phyloP scores from a whole-genome alignment of 139 green algal species.

The Tetraselmis chui region DNA sequence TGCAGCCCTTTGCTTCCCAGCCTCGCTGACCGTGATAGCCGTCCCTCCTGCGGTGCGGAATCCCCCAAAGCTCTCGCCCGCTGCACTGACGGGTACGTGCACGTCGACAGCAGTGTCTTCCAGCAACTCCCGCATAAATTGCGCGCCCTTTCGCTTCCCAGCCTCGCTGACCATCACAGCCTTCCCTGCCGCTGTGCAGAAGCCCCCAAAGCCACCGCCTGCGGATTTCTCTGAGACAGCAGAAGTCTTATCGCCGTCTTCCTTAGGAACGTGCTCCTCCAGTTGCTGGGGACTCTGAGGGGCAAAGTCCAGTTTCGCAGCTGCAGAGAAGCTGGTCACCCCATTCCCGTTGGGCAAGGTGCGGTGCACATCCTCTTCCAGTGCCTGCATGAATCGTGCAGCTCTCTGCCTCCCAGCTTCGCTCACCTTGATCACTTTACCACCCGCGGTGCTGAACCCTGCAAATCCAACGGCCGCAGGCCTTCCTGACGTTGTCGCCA shows the following conservation, averaged over 20 bases:
- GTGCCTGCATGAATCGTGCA: background rate
- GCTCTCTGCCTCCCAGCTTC: background rate
- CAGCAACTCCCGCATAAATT: background rate
- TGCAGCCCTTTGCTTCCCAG: background rate
- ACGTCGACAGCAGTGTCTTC: background rate
- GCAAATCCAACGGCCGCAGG: no score
- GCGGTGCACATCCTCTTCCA: background rate
- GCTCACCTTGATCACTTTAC: background rate
- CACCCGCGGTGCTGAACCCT: background rate
- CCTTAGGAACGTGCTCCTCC: background rate
- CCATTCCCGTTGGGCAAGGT: no score
- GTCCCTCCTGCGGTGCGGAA: background rate
- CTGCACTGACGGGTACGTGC: background rate
- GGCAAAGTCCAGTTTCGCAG: no score
- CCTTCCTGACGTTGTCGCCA: no score
- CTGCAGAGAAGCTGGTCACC: no score
- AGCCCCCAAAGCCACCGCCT: background rate
- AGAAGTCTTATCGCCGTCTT: no score
- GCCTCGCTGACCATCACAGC: background rate
- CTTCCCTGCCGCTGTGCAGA: background rate
- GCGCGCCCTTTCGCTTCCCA: background rate
- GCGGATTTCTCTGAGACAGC: background rate
- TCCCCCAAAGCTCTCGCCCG: background rate
- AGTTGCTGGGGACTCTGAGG: no score
- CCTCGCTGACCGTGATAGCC: background rate